These are phyloP conservation scores for Xylaria sp. DNA, from an alignment of 2,329 filamentous ascomycete genomes.

Conservation along the genomic window DNA sequence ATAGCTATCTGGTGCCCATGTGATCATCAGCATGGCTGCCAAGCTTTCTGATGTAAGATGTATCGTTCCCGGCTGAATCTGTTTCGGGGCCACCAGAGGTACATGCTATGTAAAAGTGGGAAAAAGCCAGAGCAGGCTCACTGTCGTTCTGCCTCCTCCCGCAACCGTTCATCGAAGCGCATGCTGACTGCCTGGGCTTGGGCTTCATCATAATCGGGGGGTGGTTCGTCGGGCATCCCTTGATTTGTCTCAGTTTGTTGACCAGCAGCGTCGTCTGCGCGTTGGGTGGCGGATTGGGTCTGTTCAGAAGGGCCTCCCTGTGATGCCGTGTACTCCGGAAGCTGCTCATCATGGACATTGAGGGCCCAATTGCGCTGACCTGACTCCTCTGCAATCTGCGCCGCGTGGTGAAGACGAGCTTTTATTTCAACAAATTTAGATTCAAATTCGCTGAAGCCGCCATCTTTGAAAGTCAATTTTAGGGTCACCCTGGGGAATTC, in stretches of 20 bases:
- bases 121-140: conserved; percentile 43
- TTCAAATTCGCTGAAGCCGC: conserved; percentile 93
- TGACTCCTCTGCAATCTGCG: conserved; percentile 77
- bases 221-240: conserved; percentile 75
- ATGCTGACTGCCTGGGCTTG: conserved; percentile 75
- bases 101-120: conserved; percentile 14
- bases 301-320: conserved; percentile 46
- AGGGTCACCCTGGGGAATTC: conserved; percentile 79
- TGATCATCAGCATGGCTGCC: conserved; percentile 26
- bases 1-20: conserved; percentile 23
- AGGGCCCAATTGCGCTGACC: conserved; percentile 63
- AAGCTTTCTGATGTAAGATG: conserved; percentile 37
- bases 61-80: conserved; percentile 16
- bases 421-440: conserved; percentile 84
- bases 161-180: conserved; percentile 75
- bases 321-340: conserved; percentile 85
- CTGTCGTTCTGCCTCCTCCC: conserved; percentile 76
- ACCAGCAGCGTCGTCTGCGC: conserved; percentile 43
- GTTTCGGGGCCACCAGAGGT: background rate
- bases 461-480: conserved; percentile 91
- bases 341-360: conserved; percentile 81
- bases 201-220: conserved; percentile 91
- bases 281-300: conserved; percentile 40
- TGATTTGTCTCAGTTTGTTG: conserved; percentile 48
- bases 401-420: conserved; percentile 82